A percentile compares a stretch with the other conserved stretches of the same genome.
Evolutionary conservation across 1,139 yeast genomes (phyloP).

Genomic region (Kodamaea derodonti): DNA sequence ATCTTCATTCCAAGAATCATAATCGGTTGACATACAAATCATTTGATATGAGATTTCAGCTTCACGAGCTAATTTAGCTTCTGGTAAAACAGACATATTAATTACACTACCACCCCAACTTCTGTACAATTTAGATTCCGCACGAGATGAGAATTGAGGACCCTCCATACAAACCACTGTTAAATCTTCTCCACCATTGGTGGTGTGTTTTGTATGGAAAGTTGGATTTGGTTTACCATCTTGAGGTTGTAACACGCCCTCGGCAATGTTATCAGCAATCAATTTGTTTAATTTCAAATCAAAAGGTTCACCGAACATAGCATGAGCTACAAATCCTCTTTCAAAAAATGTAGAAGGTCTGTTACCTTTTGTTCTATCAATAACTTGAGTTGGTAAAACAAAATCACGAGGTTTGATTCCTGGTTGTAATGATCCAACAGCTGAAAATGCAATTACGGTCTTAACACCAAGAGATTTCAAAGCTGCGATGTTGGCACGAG

Average conservation of each 20-base stretch:
- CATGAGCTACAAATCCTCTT: constrained; percentile 93
- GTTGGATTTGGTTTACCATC: constrained; percentile 32
- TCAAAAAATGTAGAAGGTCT: constrained; percentile 89
- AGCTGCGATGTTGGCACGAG: constrained; percentile 93
- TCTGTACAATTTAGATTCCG: constrained; percentile 88
- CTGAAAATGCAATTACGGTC: constrained; percentile 88
- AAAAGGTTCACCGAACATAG: constrained; percentile 96
- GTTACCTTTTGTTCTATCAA: constrained; percentile 95
- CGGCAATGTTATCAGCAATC: constrained; percentile 55
- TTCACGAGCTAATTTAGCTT: constrained; percentile 92
- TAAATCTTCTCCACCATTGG: constrained; percentile 59
- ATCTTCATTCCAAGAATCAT: constrained; percentile 95
- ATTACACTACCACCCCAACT: constrained; percentile 92
- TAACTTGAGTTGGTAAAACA: constrained; percentile 90
- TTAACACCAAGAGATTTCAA: constrained; percentile 81
- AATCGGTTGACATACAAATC: constrained; percentile 98
- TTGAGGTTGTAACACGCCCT: constrained; percentile 52
- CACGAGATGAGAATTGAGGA: constrained; percentile 95
- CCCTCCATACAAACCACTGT: constrained; percentile 98
- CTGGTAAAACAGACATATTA: constrained; percentile 96
- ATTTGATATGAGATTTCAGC: constrained; percentile 96
- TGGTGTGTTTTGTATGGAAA: constrained; percentile 53
- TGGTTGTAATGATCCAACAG: constrained; percentile 91
- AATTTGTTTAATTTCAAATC: constrained; percentile 68
- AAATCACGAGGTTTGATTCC: constrained; percentile 92